These are phyloP conservation scores for Calonectria fujianensis DNA, from an alignment of 2,329 filamentous ascomycete genomes.

Conservation along the genomic window DNA sequence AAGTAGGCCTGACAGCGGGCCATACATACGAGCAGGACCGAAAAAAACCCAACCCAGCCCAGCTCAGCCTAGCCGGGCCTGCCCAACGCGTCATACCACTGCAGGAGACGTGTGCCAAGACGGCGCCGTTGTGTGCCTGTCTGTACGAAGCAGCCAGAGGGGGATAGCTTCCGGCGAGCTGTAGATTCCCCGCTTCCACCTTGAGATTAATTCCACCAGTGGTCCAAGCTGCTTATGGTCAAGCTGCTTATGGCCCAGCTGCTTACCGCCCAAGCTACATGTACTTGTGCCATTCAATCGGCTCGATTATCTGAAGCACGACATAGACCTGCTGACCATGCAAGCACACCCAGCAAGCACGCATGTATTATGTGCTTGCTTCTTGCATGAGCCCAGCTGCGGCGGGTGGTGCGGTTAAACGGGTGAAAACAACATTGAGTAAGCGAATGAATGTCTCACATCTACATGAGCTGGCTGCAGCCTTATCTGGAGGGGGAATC, in stretches of 20 bases:
- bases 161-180: constrained; percentile 9
- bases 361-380: constrained; percentile 9
- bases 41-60: constrained; percentile 6
- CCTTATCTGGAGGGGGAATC: constrained; percentile 39
- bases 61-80: background rate
- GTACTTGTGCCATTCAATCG: background rate
- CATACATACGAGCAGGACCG: constrained; percentile 3
- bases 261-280: background rate
- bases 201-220: constrained; percentile 23
- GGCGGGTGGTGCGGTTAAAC: constrained; percentile 36
- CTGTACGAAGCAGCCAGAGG: constrained; percentile 8
- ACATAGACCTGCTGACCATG: constrained; percentile 36
- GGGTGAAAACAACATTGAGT: constrained; percentile 28
- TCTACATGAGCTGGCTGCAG: constrained; percentile 38
- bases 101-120: constrained; percentile 20
- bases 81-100: constrained; percentile 4
- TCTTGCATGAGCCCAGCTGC: constrained; percentile 23
- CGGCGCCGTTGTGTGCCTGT: constrained; percentile 4
- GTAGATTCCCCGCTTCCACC: constrained; percentile 30
- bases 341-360: constrained; percentile 5
- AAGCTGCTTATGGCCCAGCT: background rate
- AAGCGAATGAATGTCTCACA: constrained; percentile 33
- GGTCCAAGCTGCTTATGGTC: background rate
- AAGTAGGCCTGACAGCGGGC: constrained; percentile 6
- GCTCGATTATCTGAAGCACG: constrained; percentile 14